phyloP scores from a whole-genome alignment of 2,329 filamentous ascomycete species.

The Whalleya microplaca region DNA sequence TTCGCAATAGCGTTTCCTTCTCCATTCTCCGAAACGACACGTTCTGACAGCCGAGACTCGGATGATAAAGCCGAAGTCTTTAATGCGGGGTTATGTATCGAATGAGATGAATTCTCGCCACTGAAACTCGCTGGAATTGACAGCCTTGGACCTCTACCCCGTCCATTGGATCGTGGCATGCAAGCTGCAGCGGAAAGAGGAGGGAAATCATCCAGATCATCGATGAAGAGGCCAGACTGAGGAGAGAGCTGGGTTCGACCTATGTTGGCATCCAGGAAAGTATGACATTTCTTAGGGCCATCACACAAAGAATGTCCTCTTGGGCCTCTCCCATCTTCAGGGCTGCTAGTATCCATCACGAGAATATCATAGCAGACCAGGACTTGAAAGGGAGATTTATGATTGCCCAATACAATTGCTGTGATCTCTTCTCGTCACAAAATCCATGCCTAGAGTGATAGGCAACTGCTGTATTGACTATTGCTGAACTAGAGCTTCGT shows the following conservation, averaged over 20 bases:
- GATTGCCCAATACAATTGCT: not conserved
- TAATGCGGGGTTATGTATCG: not conserved
- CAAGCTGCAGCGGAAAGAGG: not conserved
- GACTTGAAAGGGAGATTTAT: not conserved
- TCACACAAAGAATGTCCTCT: not conserved
- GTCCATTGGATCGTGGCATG: not conserved
- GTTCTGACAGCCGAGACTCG: not conserved
- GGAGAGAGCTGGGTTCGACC: not conserved
- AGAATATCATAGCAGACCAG: not conserved
- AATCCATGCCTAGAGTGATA: not conserved
- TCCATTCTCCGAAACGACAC: not conserved
- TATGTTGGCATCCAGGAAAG: not conserved
- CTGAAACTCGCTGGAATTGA: not conserved
- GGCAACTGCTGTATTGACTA: not conserved
- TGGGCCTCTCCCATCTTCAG: not conserved
- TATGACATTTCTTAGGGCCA: not conserved
- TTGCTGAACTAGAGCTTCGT: not conserved
- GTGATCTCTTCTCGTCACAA: not conserved
- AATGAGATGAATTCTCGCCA: not conserved
- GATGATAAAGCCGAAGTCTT: not conserved
- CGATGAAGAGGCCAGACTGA: not conserved
- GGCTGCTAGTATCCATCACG: not conserved
- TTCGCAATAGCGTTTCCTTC: not conserved
- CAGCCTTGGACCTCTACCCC: constrained; percentile 1
- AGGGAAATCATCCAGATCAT: not conserved